Evolutionary conservation across 2,329 filamentous ascomycete genomes (phyloP).

Genomic region (Phyllosticta capitalensis): DNA sequence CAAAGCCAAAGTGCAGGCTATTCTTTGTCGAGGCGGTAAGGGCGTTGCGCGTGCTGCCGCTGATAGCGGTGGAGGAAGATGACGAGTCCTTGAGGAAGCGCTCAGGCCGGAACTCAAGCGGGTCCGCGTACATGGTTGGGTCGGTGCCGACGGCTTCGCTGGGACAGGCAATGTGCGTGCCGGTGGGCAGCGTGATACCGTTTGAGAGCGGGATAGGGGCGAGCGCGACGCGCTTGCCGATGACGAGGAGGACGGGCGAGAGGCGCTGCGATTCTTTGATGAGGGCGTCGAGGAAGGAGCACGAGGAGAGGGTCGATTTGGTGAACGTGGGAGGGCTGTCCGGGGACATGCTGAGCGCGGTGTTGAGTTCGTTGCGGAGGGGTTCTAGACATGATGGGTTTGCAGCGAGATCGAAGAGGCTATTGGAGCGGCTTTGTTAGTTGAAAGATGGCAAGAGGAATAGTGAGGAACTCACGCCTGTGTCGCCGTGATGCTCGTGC

Average conservation of each 20-base stretch:
- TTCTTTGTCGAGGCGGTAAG: not conserved
- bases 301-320: constrained; percentile 4
- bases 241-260: not conserved
- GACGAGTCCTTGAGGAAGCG: constrained; percentile 7
- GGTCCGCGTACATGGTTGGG: not conserved
- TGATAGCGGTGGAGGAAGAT: constrained; percentile 14
- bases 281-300: constrained; percentile 13
- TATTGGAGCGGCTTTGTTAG: not conserved
- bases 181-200: not conserved
- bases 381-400: constrained; percentile 13
- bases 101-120: not conserved
- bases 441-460: not conserved
- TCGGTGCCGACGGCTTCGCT: constrained; percentile 3
- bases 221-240: constrained; percentile 1
- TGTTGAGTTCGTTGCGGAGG: constrained; percentile 11
- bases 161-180: not conserved
- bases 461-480: not conserved
- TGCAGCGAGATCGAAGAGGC: constrained; percentile 13
- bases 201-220: constrained; percentile 4
- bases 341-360: not conserved
- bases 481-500: not conserved
- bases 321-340: constrained; percentile 2
- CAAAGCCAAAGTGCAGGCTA: constrained; percentile 21
- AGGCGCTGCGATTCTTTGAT: constrained; percentile 14
- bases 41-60: constrained; percentile 17